Evolutionary conservation across 2,329 filamentous ascomycete species (phyloP).

Genomic region (Sclerotinia nivalis): DNA sequence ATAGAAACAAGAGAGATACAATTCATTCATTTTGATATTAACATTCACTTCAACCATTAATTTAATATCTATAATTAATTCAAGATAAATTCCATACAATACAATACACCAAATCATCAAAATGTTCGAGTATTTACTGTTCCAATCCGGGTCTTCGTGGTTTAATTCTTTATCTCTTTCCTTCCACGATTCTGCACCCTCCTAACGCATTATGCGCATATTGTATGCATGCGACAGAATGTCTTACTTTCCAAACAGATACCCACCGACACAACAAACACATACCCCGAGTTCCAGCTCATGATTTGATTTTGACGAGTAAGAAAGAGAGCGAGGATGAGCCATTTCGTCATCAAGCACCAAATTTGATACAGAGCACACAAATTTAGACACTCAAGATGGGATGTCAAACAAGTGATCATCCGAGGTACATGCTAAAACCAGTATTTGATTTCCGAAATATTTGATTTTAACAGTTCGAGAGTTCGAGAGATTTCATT

Average conservation of each 20-base stretch:
- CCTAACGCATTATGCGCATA: not conserved
- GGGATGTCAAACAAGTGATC: not conserved
- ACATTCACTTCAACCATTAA: not conserved
- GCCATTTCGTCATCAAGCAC: not conserved
- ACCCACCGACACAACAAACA: not conserved
- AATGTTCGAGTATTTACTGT: no score
- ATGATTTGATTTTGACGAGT: no score
- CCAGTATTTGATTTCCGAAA: not conserved
- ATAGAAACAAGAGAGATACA: not conserved
- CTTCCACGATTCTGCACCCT: not conserved
- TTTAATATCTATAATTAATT: no score
- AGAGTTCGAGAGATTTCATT: not conserved
- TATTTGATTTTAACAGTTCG: not conserved
- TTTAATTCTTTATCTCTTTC: no score
- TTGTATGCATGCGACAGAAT: slow-evolving; percentile 1
- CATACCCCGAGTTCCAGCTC: slow-evolving; percentile 3
- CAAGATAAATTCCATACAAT: no score
- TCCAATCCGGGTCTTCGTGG: no score
- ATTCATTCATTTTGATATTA: no score
- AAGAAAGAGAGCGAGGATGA: no score
- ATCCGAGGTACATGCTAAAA: not conserved
- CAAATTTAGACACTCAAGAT: not conserved
- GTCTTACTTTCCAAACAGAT: slow-evolving; percentile 4
- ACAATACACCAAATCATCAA: no score
- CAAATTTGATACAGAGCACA: not conserved